A percentile compares a stretch with the other conserved stretches of the same genome.
Evolutionary conservation across 139 green algal species (phyloP).

Genomic region (Haematococcus lacustris): DNA sequence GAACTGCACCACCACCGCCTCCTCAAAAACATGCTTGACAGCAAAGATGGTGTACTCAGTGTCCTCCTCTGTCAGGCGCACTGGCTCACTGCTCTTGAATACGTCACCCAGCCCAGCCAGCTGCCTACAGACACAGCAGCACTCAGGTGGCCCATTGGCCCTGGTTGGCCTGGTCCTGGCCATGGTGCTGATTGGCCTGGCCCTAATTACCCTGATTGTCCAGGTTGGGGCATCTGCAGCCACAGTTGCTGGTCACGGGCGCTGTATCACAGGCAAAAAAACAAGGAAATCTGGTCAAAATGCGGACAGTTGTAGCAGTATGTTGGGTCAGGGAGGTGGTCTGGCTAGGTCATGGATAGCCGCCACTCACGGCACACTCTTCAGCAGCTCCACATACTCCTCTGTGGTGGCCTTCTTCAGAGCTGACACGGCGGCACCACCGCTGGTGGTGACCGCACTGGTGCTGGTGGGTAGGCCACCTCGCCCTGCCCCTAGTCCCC

Average conservation of each 20-base stretch:
- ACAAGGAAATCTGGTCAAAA: no score
- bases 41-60: constrained; percentile 84
- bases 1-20: constrained; percentile 90
- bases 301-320: no score
- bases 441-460: constrained; percentile 16
- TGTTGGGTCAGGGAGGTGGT: no score
- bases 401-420: constrained; percentile 25
- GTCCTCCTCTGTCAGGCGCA: constrained; percentile 85
- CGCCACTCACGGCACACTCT: constrained; percentile 18
- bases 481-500: neutral
- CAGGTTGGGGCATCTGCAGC: no score
- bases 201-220: no score
- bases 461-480: constrained; percentile 5
- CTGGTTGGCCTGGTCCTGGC: no score
- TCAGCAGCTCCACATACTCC: constrained; percentile 35
- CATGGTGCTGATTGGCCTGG: no score
- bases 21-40: constrained; percentile 88
- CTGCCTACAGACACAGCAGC: constrained; percentile 9
- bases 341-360: no score
- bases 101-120: constrained; percentile 39
- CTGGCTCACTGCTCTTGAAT: constrained; percentile 80
- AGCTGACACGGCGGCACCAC: no score
- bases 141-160: no score
- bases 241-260: no score
- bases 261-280: no score